These are phyloP conservation scores for Alternaria angustiovoidea DNA, from an alignment of 2,329 filamentous ascomycete genomes.

Conservation along the genomic window DNA sequence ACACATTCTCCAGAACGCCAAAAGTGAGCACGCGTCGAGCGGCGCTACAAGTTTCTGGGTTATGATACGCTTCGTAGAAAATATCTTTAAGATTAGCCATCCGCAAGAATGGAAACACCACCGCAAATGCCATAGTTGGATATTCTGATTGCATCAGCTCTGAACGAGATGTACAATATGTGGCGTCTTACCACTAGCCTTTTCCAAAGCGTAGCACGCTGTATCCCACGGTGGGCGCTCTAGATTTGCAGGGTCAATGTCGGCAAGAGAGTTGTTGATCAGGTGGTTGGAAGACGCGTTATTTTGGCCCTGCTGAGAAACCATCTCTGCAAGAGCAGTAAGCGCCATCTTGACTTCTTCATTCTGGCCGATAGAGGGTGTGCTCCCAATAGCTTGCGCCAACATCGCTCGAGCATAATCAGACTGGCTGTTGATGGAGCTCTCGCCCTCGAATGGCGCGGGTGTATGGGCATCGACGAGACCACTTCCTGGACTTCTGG, in stretches of 20 bases:
- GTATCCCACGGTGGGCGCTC: slow-evolving; percentile 44
- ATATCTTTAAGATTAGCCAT: slow-evolving; percentile 37
- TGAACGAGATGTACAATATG: neutral
- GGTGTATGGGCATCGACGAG: slow-evolving; percentile 36
- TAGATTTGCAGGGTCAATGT: slow-evolving; percentile 37
- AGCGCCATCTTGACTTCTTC: slow-evolving; percentile 45
- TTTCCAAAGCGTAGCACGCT: slow-evolving; percentile 36
- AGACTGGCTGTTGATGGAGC: slow-evolving; percentile 59
- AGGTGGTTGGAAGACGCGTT: slow-evolving; percentile 26
- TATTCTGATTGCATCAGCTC: slow-evolving; percentile 26
- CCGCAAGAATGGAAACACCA: slow-evolving; percentile 44
- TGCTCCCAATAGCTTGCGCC: slow-evolving; percentile 50
- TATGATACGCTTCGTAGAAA: slow-evolving; percentile 36
- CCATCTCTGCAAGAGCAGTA: slow-evolving; percentile 43
- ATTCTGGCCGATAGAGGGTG: slow-evolving; percentile 45
- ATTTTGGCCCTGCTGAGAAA: slow-evolving; percentile 36
- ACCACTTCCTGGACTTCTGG: slow-evolving; percentile 24
- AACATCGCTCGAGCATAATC: slow-evolving; percentile 57
- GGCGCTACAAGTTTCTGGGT: slow-evolving; percentile 27
- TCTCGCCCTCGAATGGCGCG: slow-evolving; percentile 58
- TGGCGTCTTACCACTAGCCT: slow-evolving; percentile 38
- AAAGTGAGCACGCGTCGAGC: slow-evolving; percentile 40
- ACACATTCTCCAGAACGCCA: slow-evolving; percentile 41
- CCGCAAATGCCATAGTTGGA: slow-evolving; percentile 44
- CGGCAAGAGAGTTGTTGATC: slow-evolving; percentile 35